Evolutionary conservation across 1,284 basidiomycete genomes (phyloP), one percentile per base, ranked within the genome.

Genomic region (Rugiboletus extremiorientalis): DNA sequence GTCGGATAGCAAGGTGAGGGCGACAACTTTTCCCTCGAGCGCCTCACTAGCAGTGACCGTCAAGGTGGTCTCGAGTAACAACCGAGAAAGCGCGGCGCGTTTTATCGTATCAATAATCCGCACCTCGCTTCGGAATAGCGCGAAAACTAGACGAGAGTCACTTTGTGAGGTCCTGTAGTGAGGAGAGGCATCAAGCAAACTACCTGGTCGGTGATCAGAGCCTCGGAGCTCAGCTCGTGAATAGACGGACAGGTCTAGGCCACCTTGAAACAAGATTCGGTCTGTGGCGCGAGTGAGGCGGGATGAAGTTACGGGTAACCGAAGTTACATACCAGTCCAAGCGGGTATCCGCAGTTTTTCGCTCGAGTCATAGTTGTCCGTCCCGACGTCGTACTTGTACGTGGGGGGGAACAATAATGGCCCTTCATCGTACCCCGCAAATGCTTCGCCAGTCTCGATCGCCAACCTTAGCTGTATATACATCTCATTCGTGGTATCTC

Each of bases 311-410:
- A 38, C 30, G 36, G 37, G 18, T 38, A 28, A 18, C 30, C 15
- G 28, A 40, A 33, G 27, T n/a, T 34, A 41, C 80, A 55, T 58
- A 93, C 92, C 93, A 66, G 95, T 99, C 96, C 96, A 99, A 11
- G 96, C 94, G 2, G 97, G 97, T 69, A 98, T 91, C 10, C 97
- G 85, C 80, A 90, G 85, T 77, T 99, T 99, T 73, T 99, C 97
- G 62, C 93, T 93, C 5, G 94, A 91, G 72, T 99, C 97, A 72
- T 98, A 99, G 47, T 79, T 79, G 62, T 96, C 89, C 11, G 93
- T 89, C 16, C 88, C 85, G 4, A 89, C 67, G 70, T 96, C 91
- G 70, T 94, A 95, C 61, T 89, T 86, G 75, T 96, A 96, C 6
- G 94, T 97, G 3, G 95, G 94, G 18, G 84, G 79, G 77, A 99